These are phyloP conservation scores for Ampelomyces quisqualis DNA, from an alignment of 2,329 filamentous ascomycete genomes.

Conservation along the genomic window DNA sequence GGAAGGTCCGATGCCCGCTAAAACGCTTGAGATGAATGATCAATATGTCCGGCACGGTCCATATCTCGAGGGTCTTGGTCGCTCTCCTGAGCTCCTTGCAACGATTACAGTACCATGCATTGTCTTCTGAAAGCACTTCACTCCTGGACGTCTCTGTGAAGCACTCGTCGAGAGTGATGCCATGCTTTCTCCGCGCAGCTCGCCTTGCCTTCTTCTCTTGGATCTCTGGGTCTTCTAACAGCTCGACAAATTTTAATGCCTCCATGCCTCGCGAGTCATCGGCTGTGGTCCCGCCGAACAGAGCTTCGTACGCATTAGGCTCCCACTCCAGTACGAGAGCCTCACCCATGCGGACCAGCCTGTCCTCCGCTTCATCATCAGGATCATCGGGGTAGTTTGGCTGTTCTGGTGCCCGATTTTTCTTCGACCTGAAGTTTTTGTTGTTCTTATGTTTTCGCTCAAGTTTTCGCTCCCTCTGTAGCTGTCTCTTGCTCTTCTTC, in stretches of 20 bases:
- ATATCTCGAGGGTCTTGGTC: constrained; percentile 94
- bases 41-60: constrained; percentile 93
- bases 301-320: constrained; percentile 64
- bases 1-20: constrained; percentile 75
- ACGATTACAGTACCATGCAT: constrained; percentile 95
- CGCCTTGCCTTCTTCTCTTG: constrained; percentile 64
- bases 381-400: constrained; percentile 33
- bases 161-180: constrained; percentile 85
- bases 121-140: constrained; percentile 89
- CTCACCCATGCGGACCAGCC: constrained; percentile 77
- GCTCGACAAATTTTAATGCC: constrained; percentile 62
- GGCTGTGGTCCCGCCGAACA: constrained; percentile 59
- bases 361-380: constrained; percentile 53
- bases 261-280: constrained; percentile 59
- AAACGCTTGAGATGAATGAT: constrained; percentile 96
- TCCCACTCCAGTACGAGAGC: constrained; percentile 87
- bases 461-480: constrained; percentile 32
- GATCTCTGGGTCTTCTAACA: constrained; percentile 58
- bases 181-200: constrained; percentile 66
- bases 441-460: constrained; percentile 35
- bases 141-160: constrained; percentile 92
- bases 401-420: constrained; percentile 33
- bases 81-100: constrained; percentile 93
- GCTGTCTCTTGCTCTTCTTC: constrained; percentile 38
- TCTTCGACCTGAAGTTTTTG: constrained; percentile 39